Evolutionary conservation across 352 stramenopile genomes (phyloP).

Genomic region (Phytophthora chlamydospora): DNA sequence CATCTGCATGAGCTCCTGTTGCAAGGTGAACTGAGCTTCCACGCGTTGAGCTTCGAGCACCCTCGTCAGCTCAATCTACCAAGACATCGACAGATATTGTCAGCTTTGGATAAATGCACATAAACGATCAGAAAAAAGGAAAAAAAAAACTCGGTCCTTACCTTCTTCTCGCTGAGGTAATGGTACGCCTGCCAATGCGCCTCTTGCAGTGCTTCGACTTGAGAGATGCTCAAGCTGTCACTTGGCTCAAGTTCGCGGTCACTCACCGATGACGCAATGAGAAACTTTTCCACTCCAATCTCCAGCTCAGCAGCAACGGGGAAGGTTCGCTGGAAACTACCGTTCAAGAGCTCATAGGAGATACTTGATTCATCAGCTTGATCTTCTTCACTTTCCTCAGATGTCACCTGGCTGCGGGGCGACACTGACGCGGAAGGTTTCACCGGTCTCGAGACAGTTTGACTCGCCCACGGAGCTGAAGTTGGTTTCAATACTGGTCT

Average conservation of each 20-base stretch:
- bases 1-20: slow-evolving; percentile 69
- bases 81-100: slow-evolving; percentile 8
- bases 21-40: slow-evolving; percentile 67
- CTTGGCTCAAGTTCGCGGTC: slow-evolving; percentile 52
- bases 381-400: slow-evolving; percentile 22
- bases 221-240: slow-evolving; percentile 77
- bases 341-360: slow-evolving; percentile 60
- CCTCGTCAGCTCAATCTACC: slow-evolving; percentile 75
- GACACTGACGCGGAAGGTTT: slow-evolving; percentile 3
- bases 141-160: slow-evolving; percentile 25
- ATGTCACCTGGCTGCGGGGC: slow-evolving; percentile 24
- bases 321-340: slow-evolving; percentile 67
- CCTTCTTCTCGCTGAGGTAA: slow-evolving; percentile 85
- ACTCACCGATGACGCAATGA: slow-evolving; percentile 61
- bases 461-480: slow-evolving; percentile 15
- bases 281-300: slow-evolving; percentile 76
- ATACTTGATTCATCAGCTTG: slow-evolving; percentile 12
- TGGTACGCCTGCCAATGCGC: slow-evolving; percentile 85
- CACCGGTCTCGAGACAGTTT: slow-evolving; percentile 4
- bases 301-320: slow-evolving; percentile 77
- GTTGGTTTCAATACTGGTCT: background rate
- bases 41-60: slow-evolving; percentile 77
- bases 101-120: slow-evolving; percentile 1
- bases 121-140: background rate
- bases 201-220: slow-evolving; percentile 83